phyloP scores from a whole-genome alignment of 2,329 filamentous ascomycete species.

The Fusarium hostae region DNA sequence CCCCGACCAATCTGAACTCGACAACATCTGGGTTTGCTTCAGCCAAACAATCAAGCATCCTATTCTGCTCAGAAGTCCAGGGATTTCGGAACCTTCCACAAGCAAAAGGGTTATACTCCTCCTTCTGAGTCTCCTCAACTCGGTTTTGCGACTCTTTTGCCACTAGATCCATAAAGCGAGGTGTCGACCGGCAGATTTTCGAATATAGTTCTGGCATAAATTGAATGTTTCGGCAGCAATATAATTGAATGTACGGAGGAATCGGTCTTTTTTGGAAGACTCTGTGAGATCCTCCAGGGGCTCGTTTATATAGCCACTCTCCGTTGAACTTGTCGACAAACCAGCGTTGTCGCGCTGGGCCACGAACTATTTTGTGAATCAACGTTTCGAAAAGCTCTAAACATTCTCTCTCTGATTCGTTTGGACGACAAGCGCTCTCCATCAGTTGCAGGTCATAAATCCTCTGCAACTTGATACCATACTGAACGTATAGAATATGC shows the following conservation, averaged over 20 bases:
- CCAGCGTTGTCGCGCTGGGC: not conserved
- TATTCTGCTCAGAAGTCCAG: not conserved
- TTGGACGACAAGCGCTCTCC: not conserved
- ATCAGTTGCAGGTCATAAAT: not conserved
- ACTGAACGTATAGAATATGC: accelerated
- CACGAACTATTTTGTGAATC: accelerated
- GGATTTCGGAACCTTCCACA: not conserved
- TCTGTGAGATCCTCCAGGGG: accelerated
- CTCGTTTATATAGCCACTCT: not conserved
- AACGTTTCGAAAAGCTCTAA: accelerated
- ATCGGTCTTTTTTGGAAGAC: not conserved
- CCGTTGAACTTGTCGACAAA: not conserved
- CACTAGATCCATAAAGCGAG: not conserved
- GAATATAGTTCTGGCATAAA: not conserved
- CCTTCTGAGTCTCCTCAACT: not conserved
- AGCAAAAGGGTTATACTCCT: not conserved
- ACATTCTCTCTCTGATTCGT: accelerated
- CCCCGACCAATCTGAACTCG: no score
- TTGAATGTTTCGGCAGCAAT: not conserved
- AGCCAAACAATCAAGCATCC: not conserved
- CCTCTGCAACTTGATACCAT: not conserved
- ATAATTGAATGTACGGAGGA: accelerated
- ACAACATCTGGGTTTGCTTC: no score
- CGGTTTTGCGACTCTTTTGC: not conserved
- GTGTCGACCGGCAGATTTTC: not conserved